A percentile compares a stretch with the other conserved stretches of the same genome.
phyloP scores from a whole-genome alignment of 2,329 filamentous ascomycete genomes.

The Epichloe scottii region DNA sequence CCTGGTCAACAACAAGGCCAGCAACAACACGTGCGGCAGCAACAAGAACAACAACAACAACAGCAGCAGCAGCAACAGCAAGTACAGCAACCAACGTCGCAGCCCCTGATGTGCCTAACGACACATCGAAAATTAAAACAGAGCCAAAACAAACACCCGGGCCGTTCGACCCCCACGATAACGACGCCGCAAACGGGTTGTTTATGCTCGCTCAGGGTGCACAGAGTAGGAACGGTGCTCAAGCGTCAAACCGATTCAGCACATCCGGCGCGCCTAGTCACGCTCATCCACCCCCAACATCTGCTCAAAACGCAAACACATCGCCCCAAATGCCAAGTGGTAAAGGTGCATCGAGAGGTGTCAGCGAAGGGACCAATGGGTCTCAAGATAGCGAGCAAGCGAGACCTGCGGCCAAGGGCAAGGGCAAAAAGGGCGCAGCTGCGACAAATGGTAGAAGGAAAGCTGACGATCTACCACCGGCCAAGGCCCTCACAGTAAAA shows the following conservation, averaged over 20 bases:
- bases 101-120: constrained; percentile 40
- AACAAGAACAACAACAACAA: constrained; percentile 25
- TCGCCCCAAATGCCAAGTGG: constrained; percentile 39
- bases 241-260: constrained; percentile 35
- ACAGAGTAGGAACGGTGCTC: constrained; percentile 49
- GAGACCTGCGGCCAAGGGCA: constrained; percentile 53
- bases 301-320: constrained; percentile 24
- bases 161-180: constrained; percentile 78
- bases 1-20: constrained; percentile 14
- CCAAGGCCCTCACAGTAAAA: constrained; percentile 58
- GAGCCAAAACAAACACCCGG: constrained; percentile 43
- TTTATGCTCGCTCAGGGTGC: constrained; percentile 76
- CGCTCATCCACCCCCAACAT: constrained; percentile 31
- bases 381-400: constrained; percentile 62
- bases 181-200: constrained; percentile 88
- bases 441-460: constrained; percentile 62
- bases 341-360: constrained; percentile 39
- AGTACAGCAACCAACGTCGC: constrained; percentile 29
- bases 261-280: constrained; percentile 33
- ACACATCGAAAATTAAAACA: constrained; percentile 26
- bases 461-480: constrained; percentile 49
- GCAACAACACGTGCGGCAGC: constrained; percentile 17
- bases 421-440: constrained; percentile 53
- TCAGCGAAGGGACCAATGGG: constrained; percentile 56
- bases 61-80: constrained; percentile 17